Conservation (phyloP, 164 flowering plant species). For the Warburgia ugandensis region DNA sequence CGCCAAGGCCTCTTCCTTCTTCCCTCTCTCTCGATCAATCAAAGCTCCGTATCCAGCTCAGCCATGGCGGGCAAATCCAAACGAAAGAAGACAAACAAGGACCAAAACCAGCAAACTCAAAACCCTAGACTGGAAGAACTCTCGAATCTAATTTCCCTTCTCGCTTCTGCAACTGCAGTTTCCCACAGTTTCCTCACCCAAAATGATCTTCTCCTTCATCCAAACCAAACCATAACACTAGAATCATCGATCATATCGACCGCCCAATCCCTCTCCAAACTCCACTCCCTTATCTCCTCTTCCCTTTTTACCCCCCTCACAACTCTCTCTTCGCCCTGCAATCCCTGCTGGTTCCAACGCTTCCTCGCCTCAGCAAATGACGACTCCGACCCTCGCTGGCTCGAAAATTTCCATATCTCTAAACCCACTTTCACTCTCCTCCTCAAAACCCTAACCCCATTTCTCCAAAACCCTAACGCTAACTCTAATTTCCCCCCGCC, state of each 20-base stretch:
- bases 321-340: conserved; percentile 3
- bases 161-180: conserved; percentile 32
- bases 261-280: conserved; percentile 32
- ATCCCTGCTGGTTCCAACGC: conserved; percentile 46
- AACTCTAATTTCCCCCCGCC: conserved; percentile 27
- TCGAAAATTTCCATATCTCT: conserved; percentile 47
- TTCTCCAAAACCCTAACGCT: conserved; percentile 14
- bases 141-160: conserved; percentile 16
- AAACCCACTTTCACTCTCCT: conserved; percentile 46
- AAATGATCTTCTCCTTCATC: conserved; percentile 53
- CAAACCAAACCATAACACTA: conserved; percentile 52
- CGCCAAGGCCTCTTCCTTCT: too few relatives aligned
- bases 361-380: conserved; percentile 27
- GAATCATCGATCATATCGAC: conserved; percentile 44
- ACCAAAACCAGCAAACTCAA: too few relatives aligned
- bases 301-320: conserved; percentile 7
- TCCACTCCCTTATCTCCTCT: conserved; percentile 23
- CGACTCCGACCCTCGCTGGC: conserved; percentile 38
- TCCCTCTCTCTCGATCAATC: too few relatives aligned
- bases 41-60: too few relatives aligned
- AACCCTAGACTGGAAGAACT: too few relatives aligned
- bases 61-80: too few relatives aligned
- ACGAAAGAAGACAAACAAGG: neutral
- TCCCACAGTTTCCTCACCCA: conserved; percentile 41
- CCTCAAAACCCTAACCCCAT: conserved; percentile 32